phyloP scores from a whole-genome alignment of 345 rosid genomes.

The Clausena lansium region DNA sequence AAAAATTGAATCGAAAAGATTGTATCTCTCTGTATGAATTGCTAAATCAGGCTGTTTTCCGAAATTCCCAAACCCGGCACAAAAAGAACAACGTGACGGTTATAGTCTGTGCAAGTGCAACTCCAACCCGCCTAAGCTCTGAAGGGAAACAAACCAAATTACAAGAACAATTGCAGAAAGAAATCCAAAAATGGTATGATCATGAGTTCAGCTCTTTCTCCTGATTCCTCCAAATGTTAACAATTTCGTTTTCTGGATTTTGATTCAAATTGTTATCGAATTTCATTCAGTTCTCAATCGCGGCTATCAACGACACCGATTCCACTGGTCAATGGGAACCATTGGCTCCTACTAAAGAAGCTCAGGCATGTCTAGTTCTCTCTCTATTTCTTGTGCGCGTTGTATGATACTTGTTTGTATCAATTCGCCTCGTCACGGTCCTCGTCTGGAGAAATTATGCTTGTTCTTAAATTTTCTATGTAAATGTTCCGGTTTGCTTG shows the following conservation, averaged over 20 bases:
- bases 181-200: slow-evolving; percentile 14
- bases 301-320: slow-evolving; percentile 94
- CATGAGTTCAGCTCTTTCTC: not conserved
- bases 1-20: not conserved
- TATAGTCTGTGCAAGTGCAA: no score
- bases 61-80: not conserved
- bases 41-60: not conserved
- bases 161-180: not conserved
- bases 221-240: not conserved
- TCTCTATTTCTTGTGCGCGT: slow-evolving; percentile 1
- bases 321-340: slow-evolving; percentile 91
- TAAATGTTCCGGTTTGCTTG: not conserved
- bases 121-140: slow-evolving; percentile 17
- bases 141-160: slow-evolving; percentile 2
- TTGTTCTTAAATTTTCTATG: not conserved
- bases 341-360: slow-evolving; percentile 96
- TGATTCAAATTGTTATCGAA: not conserved
- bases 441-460: not conserved
- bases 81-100: not conserved
- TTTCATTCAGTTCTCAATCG: slow-evolving; percentile 81
- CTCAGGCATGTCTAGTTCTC: slow-evolving; percentile 54
- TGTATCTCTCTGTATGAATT: not conserved
- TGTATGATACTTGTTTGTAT: not conserved
- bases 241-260: not conserved
- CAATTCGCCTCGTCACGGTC: not conserved